Conservation (phyloP, 2,329 filamentous ascomycete genomes). For the Fusarium piperis region DNA sequence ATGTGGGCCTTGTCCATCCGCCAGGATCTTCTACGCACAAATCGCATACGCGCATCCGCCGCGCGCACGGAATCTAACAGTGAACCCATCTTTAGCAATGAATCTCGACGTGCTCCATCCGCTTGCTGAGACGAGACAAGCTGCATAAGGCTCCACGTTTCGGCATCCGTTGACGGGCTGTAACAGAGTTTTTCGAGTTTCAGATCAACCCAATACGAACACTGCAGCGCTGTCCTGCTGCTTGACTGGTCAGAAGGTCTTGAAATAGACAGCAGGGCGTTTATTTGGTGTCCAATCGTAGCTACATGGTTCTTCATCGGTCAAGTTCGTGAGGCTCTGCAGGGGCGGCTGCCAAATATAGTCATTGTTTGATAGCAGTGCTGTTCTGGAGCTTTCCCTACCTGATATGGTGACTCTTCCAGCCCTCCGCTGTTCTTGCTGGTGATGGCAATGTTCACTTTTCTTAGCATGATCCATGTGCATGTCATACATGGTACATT, state of each 20-base stretch:
- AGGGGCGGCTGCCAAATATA: not conserved
- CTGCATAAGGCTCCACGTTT: conserved; percentile 32
- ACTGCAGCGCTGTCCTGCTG: not conserved
- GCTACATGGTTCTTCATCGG: not conserved
- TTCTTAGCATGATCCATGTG: not conserved
- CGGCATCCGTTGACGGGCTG: conserved; percentile 1
- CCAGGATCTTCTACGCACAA: not conserved
- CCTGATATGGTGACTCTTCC: not conserved
- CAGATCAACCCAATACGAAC: conserved; percentile 2
- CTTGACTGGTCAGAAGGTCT: not conserved
- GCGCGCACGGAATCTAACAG: not conserved
- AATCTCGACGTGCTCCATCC: conserved; percentile 1
- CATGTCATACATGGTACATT: not conserved
- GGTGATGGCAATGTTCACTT: not conserved
- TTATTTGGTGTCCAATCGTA: not conserved
- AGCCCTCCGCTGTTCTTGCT: not conserved
- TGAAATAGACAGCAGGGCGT: not conserved
- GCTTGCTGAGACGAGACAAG: conserved; percentile 14
- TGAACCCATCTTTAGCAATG: conserved; percentile 6
- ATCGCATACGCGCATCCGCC: not conserved
- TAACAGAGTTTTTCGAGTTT: conserved; percentile 10
- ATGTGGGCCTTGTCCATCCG: conserved; percentile 8
- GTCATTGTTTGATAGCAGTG: not conserved
- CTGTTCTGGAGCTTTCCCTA: not conserved
- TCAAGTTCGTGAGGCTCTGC: not conserved